Conservation (phyloP, 805 yeast genomes). For the Teunomyces atbi region DNA sequence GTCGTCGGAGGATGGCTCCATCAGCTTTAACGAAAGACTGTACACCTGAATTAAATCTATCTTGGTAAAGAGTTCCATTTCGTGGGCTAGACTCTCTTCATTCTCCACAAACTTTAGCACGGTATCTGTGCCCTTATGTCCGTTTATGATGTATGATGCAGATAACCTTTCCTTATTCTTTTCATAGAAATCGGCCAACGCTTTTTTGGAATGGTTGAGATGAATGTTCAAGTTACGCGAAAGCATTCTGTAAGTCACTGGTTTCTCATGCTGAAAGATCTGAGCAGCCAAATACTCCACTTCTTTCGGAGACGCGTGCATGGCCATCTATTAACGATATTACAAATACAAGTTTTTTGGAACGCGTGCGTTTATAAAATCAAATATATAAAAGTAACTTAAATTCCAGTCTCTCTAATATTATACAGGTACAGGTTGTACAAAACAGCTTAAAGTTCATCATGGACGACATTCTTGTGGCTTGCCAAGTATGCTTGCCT, state of each 20-base stretch:
- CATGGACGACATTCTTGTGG: neutral
- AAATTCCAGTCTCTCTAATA: neutral
- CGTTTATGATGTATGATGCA: constrained; percentile 44
- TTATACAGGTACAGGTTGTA: neutral
- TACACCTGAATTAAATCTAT: constrained; percentile 40
- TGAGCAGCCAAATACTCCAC: constrained; percentile 30
- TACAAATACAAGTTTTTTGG: neutral
- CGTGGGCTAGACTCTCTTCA: constrained; percentile 23
- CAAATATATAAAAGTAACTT: neutral
- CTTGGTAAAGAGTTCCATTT: constrained; percentile 23
- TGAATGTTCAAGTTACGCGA: constrained; percentile 41
- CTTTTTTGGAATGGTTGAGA: constrained; percentile 36
- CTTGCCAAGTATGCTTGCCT: constrained; percentile 8
- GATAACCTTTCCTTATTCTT: constrained; percentile 32
- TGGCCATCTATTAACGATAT: constrained; percentile 22
- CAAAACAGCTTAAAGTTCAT: neutral
- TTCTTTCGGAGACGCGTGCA: constrained; percentile 28
- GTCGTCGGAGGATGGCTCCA: constrained; percentile 11
- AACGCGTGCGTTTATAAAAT: neutral
- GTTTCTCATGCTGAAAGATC: constrained; percentile 19
- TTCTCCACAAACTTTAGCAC: constrained; percentile 22
- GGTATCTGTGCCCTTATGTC: constrained; percentile 19
- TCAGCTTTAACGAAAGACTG: constrained; percentile 23
- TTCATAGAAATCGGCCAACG: constrained; percentile 37
- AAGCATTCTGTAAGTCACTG: constrained; percentile 42